These are phyloP conservation scores for Trypanosoma cruzi DNA, from an alignment of 208 protist species.

Conservation along the genomic window DNA sequence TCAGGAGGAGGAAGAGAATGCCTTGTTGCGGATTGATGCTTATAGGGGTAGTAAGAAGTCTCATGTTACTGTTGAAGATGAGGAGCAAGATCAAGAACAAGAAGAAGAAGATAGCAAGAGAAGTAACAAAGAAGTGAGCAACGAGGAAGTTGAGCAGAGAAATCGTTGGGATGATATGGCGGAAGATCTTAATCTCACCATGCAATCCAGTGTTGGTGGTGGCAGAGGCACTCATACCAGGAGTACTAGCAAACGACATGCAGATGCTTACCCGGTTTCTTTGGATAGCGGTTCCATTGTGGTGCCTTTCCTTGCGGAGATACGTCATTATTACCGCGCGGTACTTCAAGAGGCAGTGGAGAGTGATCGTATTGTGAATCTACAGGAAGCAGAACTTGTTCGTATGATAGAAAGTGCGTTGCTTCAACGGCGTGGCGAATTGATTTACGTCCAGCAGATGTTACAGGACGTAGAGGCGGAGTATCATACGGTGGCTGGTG, in stretches of 20 bases:
- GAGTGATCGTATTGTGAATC: constrained; percentile 41
- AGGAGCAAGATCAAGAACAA: constrained; percentile 5
- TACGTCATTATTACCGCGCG: constrained; percentile 51
- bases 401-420: constrained; percentile 27
- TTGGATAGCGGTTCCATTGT: constrained; percentile 34
- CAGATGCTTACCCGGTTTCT: constrained; percentile 15
- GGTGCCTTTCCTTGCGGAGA: constrained; percentile 51
- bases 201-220: neutral
- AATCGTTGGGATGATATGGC: constrained; percentile 21
- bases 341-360: constrained; percentile 38
- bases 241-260: constrained; percentile 1
- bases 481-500: neutral
- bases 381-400: constrained; percentile 54
- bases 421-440: constrained; percentile 14
- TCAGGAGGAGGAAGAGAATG: constrained; percentile 19
- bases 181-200: constrained; percentile 11
- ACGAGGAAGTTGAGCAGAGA: constrained; percentile 13
- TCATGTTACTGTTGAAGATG: constrained; percentile 4
- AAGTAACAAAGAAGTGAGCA: neutral
- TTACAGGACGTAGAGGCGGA: constrained; percentile 18
- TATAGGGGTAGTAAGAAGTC: neutral
- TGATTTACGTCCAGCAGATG: constrained; percentile 8
- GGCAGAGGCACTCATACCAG: neutral
- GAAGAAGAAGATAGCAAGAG: neutral
- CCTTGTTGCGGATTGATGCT: neutral